Evolutionary conservation across 139 green algal genomes (phyloP).

Genomic region (Chlamydomonas sp.): DNA sequence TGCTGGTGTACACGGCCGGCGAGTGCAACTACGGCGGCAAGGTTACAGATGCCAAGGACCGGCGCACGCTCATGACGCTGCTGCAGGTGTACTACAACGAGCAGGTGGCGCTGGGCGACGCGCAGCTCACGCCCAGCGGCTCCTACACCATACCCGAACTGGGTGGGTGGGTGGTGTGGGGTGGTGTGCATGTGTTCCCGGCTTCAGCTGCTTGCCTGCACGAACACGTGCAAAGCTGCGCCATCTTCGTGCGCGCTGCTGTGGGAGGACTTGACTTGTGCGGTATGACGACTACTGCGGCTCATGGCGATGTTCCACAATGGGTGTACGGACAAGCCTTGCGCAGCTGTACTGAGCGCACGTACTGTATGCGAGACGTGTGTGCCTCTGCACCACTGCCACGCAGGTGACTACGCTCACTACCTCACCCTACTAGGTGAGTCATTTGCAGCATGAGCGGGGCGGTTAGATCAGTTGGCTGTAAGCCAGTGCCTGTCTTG

Average conservation of each 20-base stretch:
- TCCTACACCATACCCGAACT: not conserved
- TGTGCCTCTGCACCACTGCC: conserved; percentile 27
- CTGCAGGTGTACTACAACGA: conserved; percentile 69
- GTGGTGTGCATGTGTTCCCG: too few relatives aligned
- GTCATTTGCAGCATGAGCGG: too few relatives aligned
- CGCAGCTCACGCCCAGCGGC: conserved; percentile 20
- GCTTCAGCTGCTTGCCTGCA: too few relatives aligned
- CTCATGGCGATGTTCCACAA: too few relatives aligned
- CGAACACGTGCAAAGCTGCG: not conserved
- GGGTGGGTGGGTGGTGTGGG: not conserved
- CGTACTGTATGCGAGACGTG: not conserved
- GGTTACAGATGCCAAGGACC: conserved; percentile 82
- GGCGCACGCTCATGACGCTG: conserved; percentile 77
- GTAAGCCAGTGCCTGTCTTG: too few relatives aligned
- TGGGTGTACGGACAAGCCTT: too few relatives aligned
- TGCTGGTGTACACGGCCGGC: conserved; percentile 72
- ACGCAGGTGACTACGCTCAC: conserved; percentile 52
- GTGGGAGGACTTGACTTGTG: too few relatives aligned
- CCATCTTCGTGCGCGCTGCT: not conserved
- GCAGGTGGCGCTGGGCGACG: conserved; percentile 32
- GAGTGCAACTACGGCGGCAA: conserved; percentile 82
- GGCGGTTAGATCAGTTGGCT: too few relatives aligned
- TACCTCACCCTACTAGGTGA: conserved; percentile 57
- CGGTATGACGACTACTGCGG: too few relatives aligned
- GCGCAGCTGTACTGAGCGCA: not conserved